Conservation (phyloP, 352 stramenopile species). For the Phytophthora lateralis region DNA sequence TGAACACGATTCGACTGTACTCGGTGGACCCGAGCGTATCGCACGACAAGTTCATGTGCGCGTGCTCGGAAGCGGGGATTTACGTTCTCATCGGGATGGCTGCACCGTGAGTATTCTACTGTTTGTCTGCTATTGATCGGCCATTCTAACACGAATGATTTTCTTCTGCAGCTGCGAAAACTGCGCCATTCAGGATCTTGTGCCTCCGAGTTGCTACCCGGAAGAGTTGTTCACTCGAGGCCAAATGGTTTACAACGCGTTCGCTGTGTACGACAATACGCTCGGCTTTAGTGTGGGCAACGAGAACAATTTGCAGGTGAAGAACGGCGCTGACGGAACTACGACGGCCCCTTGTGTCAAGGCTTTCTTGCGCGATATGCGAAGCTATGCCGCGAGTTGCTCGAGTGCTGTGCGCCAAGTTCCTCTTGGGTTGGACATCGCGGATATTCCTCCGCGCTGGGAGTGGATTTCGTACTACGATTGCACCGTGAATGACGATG, state of each 20-base stretch:
- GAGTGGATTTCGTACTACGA: constrained; percentile 74
- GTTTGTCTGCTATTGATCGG: neutral
- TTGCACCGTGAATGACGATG: constrained; percentile 56
- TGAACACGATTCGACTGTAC: constrained; percentile 79
- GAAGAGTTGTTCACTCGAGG: constrained; percentile 55
- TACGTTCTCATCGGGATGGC: constrained; percentile 77
- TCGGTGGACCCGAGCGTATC: constrained; percentile 61
- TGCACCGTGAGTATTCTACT: constrained; percentile 41
- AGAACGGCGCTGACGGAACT: constrained; percentile 35
- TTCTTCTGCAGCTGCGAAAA: constrained; percentile 44
- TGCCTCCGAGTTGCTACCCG: constrained; percentile 59
- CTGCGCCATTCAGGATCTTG: constrained; percentile 53
- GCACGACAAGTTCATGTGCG: constrained; percentile 88
- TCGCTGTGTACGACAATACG: constrained; percentile 79
- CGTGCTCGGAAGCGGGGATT: constrained; percentile 65
- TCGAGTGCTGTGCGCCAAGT: constrained; percentile 46
- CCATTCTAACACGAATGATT: neutral
- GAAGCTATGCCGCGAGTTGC: constrained; percentile 57
- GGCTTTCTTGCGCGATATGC: constrained; percentile 60
- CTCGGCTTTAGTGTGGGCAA: constrained; percentile 68
- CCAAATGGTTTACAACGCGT: constrained; percentile 74
- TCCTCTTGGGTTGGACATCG: constrained; percentile 65
- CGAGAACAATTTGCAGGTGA: constrained; percentile 57
- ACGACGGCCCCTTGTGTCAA: constrained; percentile 68
- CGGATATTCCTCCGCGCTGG: constrained; percentile 57